phyloP scores from a whole-genome alignment of 345 rosid genomes.

The Geranium rotundifolium region DNA sequence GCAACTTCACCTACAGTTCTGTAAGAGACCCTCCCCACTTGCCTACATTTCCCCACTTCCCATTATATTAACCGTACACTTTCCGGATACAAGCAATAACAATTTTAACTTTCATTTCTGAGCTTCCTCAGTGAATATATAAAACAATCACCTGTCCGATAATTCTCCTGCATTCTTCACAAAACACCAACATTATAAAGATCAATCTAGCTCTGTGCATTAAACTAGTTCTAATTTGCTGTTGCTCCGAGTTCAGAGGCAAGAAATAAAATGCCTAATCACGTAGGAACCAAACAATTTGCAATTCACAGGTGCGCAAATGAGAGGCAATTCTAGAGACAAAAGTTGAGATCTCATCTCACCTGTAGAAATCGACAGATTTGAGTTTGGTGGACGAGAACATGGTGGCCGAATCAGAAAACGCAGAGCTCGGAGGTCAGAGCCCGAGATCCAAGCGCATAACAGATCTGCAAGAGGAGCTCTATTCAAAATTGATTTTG shows the following conservation, averaged over 20 bases:
- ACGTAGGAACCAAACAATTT: neutral
- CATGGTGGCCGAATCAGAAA: conserved; percentile 29
- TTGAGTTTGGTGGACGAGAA: conserved; percentile 50
- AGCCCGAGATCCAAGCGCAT: neutral
- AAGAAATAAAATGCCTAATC: neutral
- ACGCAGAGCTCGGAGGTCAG: conserved; percentile 7
- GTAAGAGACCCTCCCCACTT: neutral
- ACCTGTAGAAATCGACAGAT: conserved; percentile 71
- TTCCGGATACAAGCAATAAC: neutral
- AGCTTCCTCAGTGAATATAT: neutral
- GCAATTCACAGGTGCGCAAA: neutral
- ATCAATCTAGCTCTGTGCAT: neutral
- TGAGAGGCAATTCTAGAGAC: neutral
- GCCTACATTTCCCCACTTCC: neutral
- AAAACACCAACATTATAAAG: no score
- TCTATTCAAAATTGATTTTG: no score
- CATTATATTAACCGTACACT: neutral
- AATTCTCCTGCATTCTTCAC: no score
- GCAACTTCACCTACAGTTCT: neutral
- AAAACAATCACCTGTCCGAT: no score
- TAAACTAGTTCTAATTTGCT: neutral
- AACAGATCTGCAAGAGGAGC: neutral
- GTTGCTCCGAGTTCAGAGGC: neutral
- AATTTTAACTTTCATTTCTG: no score
- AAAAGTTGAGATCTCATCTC: conserved; percentile 20